Evolutionary conservation across 2,329 filamentous ascomycete genomes (phyloP).

Genomic region (Trichoderma harzianum): DNA sequence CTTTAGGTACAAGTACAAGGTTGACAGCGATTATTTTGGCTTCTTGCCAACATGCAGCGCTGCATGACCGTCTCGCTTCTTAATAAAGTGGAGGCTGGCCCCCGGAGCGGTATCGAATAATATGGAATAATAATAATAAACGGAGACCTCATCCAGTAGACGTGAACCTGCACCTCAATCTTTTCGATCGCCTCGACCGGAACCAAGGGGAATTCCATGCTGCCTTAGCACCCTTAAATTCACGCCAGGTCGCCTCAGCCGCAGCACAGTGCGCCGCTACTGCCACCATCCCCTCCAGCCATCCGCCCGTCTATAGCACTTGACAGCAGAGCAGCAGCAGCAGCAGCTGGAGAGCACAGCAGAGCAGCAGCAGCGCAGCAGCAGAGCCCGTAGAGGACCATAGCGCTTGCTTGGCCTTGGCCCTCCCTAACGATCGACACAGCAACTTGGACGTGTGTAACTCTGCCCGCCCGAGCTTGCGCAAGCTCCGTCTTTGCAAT

Average conservation of each 20-base stretch:
- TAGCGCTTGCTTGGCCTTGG: slow-evolving; percentile 9
- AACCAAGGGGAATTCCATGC: background rate
- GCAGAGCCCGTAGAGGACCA: background rate
- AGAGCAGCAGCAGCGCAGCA: background rate
- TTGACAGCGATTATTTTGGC: slow-evolving; percentile 4
- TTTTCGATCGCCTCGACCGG: background rate
- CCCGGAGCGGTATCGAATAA: background rate
- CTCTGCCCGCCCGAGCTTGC: slow-evolving; percentile 19
- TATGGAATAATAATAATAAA: background rate
- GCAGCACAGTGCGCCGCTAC: slow-evolving; percentile 18
- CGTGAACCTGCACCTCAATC: background rate
- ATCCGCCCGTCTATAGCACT: background rate
- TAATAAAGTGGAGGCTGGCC: slow-evolving; percentile 16
- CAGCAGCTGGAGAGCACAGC: background rate
- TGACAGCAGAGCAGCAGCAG: background rate
- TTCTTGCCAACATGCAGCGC: slow-evolving; percentile 4
- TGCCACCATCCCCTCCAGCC: background rate
- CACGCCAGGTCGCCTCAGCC: slow-evolving; percentile 8
- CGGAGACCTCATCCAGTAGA: background rate
- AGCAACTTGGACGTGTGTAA: slow-evolving; percentile 19
- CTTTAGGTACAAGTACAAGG: background rate
- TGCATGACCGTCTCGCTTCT: slow-evolving; percentile 9
- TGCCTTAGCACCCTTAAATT: background rate
- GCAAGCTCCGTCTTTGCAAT: slow-evolving; percentile 34
- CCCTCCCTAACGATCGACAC: slow-evolving; percentile 10